phyloP scores from a whole-genome alignment of 2,329 filamentous ascomycete genomes.

The Sporothrix humicola region DNA sequence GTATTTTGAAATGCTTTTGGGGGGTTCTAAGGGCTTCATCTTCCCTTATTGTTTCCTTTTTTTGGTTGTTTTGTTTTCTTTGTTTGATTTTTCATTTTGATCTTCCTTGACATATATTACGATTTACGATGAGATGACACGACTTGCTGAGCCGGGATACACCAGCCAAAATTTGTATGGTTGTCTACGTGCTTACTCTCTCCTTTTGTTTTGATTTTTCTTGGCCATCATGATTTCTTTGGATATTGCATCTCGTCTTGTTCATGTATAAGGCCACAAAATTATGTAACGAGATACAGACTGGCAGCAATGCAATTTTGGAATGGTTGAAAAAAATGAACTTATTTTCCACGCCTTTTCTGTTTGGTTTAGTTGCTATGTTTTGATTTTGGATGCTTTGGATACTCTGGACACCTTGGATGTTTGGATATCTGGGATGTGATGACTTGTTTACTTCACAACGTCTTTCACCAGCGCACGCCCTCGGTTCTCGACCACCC shows the following conservation, averaged over 20 bases:
- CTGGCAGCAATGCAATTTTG: slow-evolving; percentile 20
- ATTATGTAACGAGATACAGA: slow-evolving; percentile 7
- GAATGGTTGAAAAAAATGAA: not conserved
- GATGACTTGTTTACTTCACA: not conserved
- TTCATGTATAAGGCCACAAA: slow-evolving; percentile 4
- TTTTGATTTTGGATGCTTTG: not conserved
- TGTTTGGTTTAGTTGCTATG: not conserved
- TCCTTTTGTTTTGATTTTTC: not conserved
- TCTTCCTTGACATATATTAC: not conserved
- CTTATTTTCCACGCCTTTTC: too few species aligned
- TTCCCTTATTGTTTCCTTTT: too few species aligned
- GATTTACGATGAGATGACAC: not conserved
- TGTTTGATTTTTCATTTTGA: not conserved
- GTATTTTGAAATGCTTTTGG: too few species aligned
- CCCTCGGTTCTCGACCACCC: not conserved
- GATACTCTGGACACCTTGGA: not conserved
- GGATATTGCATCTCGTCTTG: slow-evolving; percentile 17
- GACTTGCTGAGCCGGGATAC: too few species aligned
- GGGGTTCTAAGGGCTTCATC: too few species aligned
- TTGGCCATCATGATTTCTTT: slow-evolving; percentile 1
- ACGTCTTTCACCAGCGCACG: too few species aligned
- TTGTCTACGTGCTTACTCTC: too few species aligned
- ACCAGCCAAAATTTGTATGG: too few species aligned
- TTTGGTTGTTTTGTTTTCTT: not conserved
- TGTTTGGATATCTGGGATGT: not conserved